These are phyloP conservation scores for Melocanna baccifera DNA, from an alignment of 176 grass and related monocot species.

Conservation along the genomic window DNA sequence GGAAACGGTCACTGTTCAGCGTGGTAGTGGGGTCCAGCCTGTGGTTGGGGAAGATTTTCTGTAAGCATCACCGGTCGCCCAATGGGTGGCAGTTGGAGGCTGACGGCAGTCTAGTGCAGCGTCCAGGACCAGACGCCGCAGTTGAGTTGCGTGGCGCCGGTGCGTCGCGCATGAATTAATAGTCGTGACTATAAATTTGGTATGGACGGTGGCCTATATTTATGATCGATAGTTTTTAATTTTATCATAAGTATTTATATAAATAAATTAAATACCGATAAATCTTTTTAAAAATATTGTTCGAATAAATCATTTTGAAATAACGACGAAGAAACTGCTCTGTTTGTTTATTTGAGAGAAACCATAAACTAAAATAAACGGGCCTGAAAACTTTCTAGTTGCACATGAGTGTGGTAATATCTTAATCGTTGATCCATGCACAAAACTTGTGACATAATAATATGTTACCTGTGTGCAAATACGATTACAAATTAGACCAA, in stretches of 20 bases:
- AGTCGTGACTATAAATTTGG: no score
- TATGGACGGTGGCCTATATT: no score
- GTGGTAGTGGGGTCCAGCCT: not conserved
- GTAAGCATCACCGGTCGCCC: not conserved
- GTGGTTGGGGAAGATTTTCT: constrained; percentile 21
- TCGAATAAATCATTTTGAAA: fast-evolving
- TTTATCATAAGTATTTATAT: no score
- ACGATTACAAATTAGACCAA: not conserved
- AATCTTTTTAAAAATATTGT: fast-evolving
- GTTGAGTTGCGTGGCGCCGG: not conserved
- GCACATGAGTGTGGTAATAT: not conserved
- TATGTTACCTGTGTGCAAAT: not conserved
- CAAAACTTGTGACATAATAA: not conserved
- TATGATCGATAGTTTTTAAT: no score
- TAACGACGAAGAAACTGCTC: fast-evolving
- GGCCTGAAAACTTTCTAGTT: not conserved
- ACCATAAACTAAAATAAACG: no score
- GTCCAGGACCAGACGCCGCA: not conserved
- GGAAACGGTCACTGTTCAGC: not conserved
- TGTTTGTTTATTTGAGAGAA: no score
- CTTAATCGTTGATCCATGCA: not conserved
- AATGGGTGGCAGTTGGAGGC: not conserved
- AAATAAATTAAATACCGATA: no score
- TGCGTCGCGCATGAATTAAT: not conserved
- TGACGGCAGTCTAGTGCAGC: not conserved